These are phyloP conservation scores for Saccharum hybrid DNA, from an alignment of 202 grass and related monocot genomes.

Conservation along the genomic window DNA sequence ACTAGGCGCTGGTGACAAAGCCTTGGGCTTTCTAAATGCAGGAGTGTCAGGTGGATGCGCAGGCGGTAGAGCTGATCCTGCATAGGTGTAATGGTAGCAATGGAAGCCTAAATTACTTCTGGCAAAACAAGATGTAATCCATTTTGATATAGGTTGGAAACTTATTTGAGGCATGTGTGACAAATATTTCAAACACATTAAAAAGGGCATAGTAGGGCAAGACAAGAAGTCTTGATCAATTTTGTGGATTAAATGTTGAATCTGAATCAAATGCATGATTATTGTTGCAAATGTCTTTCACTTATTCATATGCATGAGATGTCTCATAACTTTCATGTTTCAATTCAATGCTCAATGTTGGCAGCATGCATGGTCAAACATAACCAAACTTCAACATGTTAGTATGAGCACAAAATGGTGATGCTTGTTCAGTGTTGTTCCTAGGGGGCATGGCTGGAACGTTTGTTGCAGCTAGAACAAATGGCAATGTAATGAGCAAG, in stretches of 20 bases:
- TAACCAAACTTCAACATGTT: constrained; percentile 30
- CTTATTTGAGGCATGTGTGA: constrained; percentile 37
- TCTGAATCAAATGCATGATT: constrained; percentile 38
- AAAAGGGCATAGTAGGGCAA: constrained; percentile 13
- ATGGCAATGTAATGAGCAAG: constrained; percentile 38
- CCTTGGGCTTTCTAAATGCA: constrained; percentile 48
- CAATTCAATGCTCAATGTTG: constrained; percentile 29
- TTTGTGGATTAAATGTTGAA: constrained; percentile 36
- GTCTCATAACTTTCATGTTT: constrained; percentile 25
- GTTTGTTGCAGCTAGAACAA: constrained; percentile 49
- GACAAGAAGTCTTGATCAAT: constrained; percentile 30
- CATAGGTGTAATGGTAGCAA: constrained; percentile 44
- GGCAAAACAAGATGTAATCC: constrained; percentile 20
- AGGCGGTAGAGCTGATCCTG: constrained; percentile 59
- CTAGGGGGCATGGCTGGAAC: constrained; percentile 44
- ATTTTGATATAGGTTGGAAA: constrained; percentile 40
- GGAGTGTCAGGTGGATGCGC: constrained; percentile 45
- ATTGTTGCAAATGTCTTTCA: constrained; percentile 7
- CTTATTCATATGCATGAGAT: constrained; percentile 34
- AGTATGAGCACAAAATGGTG: constrained; percentile 35
- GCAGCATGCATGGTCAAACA: constrained; percentile 12
- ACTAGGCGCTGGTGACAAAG: constrained; percentile 54
- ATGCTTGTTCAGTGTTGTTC: constrained; percentile 39
- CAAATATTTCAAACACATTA: constrained; percentile 20
- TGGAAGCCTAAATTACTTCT: constrained; percentile 27